A percentile compares a stretch with the other conserved stretches of the same genome.
Evolutionary conservation across 139 green algal species (phyloP).

Genomic region (Chlorella sp.): DNA sequence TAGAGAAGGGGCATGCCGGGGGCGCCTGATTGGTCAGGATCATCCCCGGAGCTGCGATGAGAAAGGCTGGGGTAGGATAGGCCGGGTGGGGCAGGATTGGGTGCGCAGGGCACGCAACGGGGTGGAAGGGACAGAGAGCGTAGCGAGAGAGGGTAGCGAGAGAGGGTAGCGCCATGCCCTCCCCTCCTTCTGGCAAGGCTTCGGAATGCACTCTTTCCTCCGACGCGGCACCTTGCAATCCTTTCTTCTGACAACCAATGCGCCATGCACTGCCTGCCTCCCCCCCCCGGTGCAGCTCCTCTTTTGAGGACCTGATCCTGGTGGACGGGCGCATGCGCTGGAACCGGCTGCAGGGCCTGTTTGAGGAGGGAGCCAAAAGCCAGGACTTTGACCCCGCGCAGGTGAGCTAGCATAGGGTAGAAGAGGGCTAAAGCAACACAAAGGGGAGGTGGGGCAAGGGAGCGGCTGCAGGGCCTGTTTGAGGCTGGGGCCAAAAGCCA

Average conservation of each 20-base stretch:
- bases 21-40: too few relatives aligned
- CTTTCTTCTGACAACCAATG: neutral
- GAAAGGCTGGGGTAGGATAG: neutral
- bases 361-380: conserved; percentile 83
- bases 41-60: conserved; percentile 80
- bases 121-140: too few relatives aligned
- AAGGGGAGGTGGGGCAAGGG: too few relatives aligned
- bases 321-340: conserved; percentile 67
- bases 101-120: neutral
- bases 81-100: neutral
- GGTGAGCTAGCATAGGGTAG: neutral
- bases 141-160: too few relatives aligned
- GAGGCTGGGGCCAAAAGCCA: neutral
- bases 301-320: conserved; percentile 82
- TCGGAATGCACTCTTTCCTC: too few relatives aligned
- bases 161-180: too few relatives aligned
- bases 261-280: neutral
- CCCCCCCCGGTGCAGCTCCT: neutral
- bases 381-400: conserved; percentile 74
- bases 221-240: too few relatives aligned
- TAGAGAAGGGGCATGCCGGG: too few relatives aligned
- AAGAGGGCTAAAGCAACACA: neutral
- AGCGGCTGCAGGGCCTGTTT: too few relatives aligned
- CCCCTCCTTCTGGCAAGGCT: too few relatives aligned
- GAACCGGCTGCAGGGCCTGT: conserved; percentile 88